phyloP scores from a whole-genome alignment of 164 flowering plant species.

The Magnolia kwangsiensis region DNA sequence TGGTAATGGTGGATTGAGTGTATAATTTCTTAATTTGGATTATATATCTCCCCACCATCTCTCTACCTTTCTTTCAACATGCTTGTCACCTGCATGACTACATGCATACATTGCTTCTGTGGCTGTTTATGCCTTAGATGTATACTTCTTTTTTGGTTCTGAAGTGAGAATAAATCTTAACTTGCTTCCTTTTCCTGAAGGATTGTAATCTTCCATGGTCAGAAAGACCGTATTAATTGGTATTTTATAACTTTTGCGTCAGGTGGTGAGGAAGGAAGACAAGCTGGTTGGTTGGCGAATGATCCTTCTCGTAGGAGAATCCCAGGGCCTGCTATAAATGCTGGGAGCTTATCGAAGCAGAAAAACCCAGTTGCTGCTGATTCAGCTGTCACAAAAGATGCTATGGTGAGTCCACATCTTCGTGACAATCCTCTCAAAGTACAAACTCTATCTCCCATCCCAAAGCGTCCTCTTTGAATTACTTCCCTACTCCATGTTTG shows the following conservation, averaged over 20 bases:
- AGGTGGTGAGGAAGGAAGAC: conserved; percentile 65
- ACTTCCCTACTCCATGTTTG: not conserved
- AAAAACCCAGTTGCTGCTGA: conserved; percentile 65
- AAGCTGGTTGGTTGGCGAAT: conserved; percentile 42
- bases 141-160: not conserved
- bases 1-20: too few relatives aligned
- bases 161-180: not conserved
- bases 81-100: not conserved
- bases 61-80: not conserved
- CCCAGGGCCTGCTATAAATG: conserved; percentile 48
- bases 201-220: not conserved
- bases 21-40: not conserved
- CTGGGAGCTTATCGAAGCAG: conserved; percentile 60
- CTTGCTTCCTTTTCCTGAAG: not conserved
- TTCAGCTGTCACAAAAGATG: conserved; percentile 47
- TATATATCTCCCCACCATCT: not conserved
- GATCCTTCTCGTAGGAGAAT: conserved; percentile 61
- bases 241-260: conserved; percentile 2
- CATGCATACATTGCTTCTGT: not conserved
- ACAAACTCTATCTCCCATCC: not conserved
- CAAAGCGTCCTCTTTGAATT: not conserved
- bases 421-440: not conserved
- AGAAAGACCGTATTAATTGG: not conserved
- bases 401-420: conserved; percentile 34
- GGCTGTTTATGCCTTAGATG: not conserved